Evolutionary conservation across 2,329 filamentous ascomycete species (phyloP).

Genomic region (Rhynchosporium agropyri): DNA sequence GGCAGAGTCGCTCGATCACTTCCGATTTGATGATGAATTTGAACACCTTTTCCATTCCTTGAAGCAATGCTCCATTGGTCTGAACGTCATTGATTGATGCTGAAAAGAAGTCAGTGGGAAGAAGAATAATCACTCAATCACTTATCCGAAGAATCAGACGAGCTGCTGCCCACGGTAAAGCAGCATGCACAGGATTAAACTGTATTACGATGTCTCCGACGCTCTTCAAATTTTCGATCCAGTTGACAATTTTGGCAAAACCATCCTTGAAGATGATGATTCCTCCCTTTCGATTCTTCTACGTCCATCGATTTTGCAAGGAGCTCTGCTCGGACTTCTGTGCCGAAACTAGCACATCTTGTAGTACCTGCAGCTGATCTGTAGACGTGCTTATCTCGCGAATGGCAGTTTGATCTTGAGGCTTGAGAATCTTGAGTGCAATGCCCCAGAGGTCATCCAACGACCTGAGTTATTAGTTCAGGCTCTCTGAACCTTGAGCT

Average conservation of each 20-base stretch:
- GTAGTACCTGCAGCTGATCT: slow-evolving; percentile 8
- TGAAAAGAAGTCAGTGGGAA: background rate
- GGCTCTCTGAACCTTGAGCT: background rate
- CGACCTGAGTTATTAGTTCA: background rate
- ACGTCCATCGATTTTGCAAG: slow-evolving; percentile 22
- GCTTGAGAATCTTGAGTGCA: background rate
- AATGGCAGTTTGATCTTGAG: background rate
- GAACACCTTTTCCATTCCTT: slow-evolving; percentile 22
- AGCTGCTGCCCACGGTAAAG: slow-evolving; percentile 27
- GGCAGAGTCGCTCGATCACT: slow-evolving; percentile 23
- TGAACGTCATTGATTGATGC: slow-evolving; percentile 14
- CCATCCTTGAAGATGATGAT: slow-evolving; percentile 23
- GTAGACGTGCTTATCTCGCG: slow-evolving; percentile 1
- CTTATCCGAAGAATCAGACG: slow-evolving; percentile 1
- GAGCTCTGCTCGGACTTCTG: slow-evolving; percentile 7
- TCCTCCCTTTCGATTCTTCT: slow-evolving; percentile 18
- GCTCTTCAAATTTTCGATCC: slow-evolving; percentile 26
- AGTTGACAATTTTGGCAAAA: slow-evolving; percentile 21
- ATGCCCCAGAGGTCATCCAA: slow-evolving; percentile 1
- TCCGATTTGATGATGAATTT: slow-evolving; percentile 24
- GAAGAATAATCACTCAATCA: background rate
- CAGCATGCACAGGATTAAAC: slow-evolving; percentile 27
- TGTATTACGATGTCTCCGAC: slow-evolving; percentile 22
- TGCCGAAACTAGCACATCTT: slow-evolving; percentile 2
- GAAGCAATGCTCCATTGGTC: slow-evolving; percentile 21